Evolutionary conservation across 257 asterid genomes (phyloP).

Genomic region (Salvia rosmarinus): DNA sequence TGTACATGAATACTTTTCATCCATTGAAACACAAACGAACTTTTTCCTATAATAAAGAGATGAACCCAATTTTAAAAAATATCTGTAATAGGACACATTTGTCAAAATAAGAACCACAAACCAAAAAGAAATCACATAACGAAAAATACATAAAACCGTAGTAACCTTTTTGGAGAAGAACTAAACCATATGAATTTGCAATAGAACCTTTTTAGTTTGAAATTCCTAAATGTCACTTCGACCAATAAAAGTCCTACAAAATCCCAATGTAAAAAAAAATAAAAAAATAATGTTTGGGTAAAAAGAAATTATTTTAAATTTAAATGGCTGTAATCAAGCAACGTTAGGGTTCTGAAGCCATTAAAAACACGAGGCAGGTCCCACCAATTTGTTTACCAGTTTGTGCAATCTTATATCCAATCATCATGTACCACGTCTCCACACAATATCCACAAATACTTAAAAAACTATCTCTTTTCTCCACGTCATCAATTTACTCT

Average conservation of each 20-base stretch:
- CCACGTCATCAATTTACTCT: slow-evolving; percentile 37
- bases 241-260: background rate
- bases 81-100: too few species aligned
- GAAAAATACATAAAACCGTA: too few species aligned
- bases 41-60: too few species aligned
- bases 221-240: too few species aligned
- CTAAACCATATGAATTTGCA: too few species aligned
- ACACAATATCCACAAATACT: slow-evolving; percentile 25
- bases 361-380: background rate
- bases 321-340: slow-evolving; percentile 30
- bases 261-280: background rate
- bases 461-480: slow-evolving; percentile 24
- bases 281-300: background rate
- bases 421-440: slow-evolving; percentile 25
- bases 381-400: background rate
- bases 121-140: too few species aligned
- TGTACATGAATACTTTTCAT: too few species aligned
- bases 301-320: background rate
- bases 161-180: too few species aligned
- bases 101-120: too few species aligned
- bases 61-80: too few species aligned
- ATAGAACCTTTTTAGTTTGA: too few species aligned
- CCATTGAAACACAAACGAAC: too few species aligned
- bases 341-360: slow-evolving; percentile 35
- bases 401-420: slow-evolving; percentile 11